A percentile compares a stretch with the other conserved stretches of the same genome.
Evolutionary conservation across 768 basidiomycete genomes (phyloP).

Genomic region (Trametes villosa): DNA sequence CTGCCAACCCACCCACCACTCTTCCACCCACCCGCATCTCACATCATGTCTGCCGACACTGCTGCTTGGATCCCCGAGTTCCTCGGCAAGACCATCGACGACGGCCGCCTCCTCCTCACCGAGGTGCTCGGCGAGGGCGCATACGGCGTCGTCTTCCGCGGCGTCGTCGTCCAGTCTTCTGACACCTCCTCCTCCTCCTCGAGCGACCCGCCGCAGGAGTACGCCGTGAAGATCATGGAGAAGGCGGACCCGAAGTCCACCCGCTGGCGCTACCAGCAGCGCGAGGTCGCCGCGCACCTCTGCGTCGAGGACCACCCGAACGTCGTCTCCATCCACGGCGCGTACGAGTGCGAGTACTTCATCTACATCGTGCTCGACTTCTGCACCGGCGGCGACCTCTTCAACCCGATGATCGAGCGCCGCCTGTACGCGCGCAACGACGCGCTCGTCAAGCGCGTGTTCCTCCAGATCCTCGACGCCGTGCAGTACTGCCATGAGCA

Average conservation of each 20-base stretch:
- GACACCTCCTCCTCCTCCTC: conserved; percentile 14
- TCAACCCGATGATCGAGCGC: conserved; percentile 46
- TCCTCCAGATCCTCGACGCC: conserved; percentile 59
- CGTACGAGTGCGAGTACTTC: conserved; percentile 62
- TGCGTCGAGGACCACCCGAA: conserved; percentile 59
- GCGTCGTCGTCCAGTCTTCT: conserved; percentile 22
- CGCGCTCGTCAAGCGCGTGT: conserved; percentile 50
- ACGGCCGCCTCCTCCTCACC: conserved; percentile 27
- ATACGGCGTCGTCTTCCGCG: conserved; percentile 35
- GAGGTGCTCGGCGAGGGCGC: conserved; percentile 33
- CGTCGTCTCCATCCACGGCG: conserved; percentile 71
- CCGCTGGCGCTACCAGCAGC: conserved; percentile 31
- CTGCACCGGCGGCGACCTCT: conserved; percentile 49
- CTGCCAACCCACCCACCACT: neutral
- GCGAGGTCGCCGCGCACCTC: conserved; percentile 69
- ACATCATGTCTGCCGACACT: neutral
- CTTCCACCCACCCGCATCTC: neutral
- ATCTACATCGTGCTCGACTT: conserved; percentile 71
- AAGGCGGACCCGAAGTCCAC: conserved; percentile 21
- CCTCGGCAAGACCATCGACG: conserved; percentile 26
- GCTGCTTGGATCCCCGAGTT: conserved; percentile 22
- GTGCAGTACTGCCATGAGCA: conserved; percentile 54
- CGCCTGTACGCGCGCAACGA: conserved; percentile 46
- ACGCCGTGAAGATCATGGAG: conserved; percentile 32
- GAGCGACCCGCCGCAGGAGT: conserved; percentile 23